A percentile compares a stretch with the other conserved stretches of the same genome.
These are phyloP conservation scores for Kluyveromyces sp. DNA, from an alignment of 1,139 yeast species.

Conservation along the genomic window DNA sequence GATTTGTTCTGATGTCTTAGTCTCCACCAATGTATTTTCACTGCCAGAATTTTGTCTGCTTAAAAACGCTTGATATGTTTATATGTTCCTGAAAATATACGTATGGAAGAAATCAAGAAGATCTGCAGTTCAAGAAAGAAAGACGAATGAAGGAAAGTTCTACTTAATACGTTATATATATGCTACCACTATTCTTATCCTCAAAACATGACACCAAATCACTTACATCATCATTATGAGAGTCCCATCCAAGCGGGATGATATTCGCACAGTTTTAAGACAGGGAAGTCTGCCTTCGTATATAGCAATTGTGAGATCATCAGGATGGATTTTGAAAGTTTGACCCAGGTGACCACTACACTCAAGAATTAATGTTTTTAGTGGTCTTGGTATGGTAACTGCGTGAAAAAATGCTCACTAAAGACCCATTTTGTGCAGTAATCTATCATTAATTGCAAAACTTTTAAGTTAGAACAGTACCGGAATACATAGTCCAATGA, in stretches of 20 bases:
- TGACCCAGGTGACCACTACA: conserved; percentile 89
- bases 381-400: conserved; percentile 38
- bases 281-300: conserved; percentile 69
- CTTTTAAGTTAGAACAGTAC: conserved; percentile 63
- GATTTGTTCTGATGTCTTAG: no score
- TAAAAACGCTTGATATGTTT: no score
- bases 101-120: no score
- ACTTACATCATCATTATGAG: conserved; percentile 58
- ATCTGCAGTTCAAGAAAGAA: background rate
- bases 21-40: no score
- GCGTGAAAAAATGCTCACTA: conserved; percentile 42
- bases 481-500: conserved; percentile 67
- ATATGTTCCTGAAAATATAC: no score
- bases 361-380: conserved; percentile 60
- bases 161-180: conserved; percentile 27
- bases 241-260: conserved; percentile 81
- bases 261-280: conserved; percentile 55
- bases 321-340: conserved; percentile 72
- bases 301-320: conserved; percentile 79
- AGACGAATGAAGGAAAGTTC: no score
- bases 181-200: conserved; percentile 32
- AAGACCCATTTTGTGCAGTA: conserved; percentile 64
- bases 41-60: no score
- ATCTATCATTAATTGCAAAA: conserved; percentile 69
- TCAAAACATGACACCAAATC: conserved; percentile 45